These are phyloP conservation scores for Rosa persica DNA, from an alignment of 306 rosid species.

Conservation along the genomic window DNA sequence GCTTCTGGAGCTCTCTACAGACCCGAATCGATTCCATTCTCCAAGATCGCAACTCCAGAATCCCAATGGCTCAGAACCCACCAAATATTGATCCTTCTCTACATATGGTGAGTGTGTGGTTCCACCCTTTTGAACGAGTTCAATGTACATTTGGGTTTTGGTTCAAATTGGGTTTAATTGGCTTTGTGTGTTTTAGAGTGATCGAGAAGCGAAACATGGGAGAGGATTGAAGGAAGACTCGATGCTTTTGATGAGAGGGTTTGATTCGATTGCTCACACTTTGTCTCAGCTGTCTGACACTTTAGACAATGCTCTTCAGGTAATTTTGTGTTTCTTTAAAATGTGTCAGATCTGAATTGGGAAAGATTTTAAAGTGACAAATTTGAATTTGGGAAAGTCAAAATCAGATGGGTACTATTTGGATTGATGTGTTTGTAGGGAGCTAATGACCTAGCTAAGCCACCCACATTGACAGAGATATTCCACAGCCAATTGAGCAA, in stretches of 20 bases:
- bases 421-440: constrained; percentile 45
- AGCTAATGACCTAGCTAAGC: constrained; percentile 70
- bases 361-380: not conserved
- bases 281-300: constrained; percentile 72
- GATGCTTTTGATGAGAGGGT: constrained; percentile 73
- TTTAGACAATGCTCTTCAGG: constrained; percentile 84
- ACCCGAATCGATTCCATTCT: constrained; percentile 50
- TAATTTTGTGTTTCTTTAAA: constrained; percentile 1
- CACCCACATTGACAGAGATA: constrained; percentile 81
- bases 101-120: constrained; percentile 29
- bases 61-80: constrained; percentile 9
- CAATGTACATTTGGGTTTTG: not conserved
- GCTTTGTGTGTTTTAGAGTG: constrained; percentile 28
- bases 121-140: not conserved
- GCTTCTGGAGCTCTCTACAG: constrained; percentile 74
- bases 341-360: constrained; percentile 10
- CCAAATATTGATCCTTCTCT: constrained; percentile 19
- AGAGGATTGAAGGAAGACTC: constrained; percentile 66
- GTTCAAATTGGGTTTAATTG: not conserved
- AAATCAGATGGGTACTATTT: not conserved
- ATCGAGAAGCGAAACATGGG: constrained; percentile 27
- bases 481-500: constrained; percentile 49
- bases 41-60: constrained; percentile 30
- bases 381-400: not conserved
- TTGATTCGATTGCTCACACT: constrained; percentile 74